Percentiles rank a stretch among this genome's conserved stretches.
phyloP scores from a whole-genome alignment of 441 rosid genomes.

The Pelargonium australe region DNA sequence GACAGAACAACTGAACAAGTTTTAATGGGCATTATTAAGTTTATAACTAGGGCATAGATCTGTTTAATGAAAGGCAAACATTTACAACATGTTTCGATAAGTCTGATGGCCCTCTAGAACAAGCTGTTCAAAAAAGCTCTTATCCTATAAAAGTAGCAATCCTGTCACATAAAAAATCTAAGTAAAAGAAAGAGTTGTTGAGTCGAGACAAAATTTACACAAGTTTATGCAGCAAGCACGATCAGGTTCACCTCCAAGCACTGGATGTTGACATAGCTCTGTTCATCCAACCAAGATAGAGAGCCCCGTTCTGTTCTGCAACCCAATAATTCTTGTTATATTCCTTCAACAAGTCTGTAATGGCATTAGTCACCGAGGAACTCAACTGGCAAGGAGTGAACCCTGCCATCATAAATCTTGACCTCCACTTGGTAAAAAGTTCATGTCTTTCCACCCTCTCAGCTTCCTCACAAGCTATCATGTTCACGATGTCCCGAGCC shows the following conservation, averaged over 20 bases:
- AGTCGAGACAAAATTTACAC: constrained; percentile 24
- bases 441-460: constrained; percentile 73
- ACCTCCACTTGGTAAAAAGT: constrained; percentile 54
- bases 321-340: constrained; percentile 36
- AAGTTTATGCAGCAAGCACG: constrained; percentile 2
- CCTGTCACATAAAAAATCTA: background rate
- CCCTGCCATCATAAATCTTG: constrained; percentile 48
- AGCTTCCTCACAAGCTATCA: constrained; percentile 59
- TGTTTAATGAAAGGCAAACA: too few relatives aligned
- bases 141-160: constrained; percentile 6
- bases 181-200: background rate
- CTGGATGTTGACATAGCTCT: constrained; percentile 54
- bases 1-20: too few relatives aligned
- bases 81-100: background rate
- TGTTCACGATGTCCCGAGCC: constrained; percentile 69
- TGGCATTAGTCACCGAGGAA: constrained; percentile 25
- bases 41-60: too few relatives aligned
- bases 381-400: constrained; percentile 38
- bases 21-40: too few relatives aligned
- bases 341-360: constrained; percentile 31
- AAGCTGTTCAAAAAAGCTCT: background rate
- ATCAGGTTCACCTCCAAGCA: constrained; percentile 54
- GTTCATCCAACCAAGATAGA: constrained; percentile 49
- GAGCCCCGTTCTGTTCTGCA: constrained; percentile 41
- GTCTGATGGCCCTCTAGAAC: background rate